Evolutionary conservation across 306 rosid genomes (phyloP).

Genomic region (Prunus padus): DNA sequence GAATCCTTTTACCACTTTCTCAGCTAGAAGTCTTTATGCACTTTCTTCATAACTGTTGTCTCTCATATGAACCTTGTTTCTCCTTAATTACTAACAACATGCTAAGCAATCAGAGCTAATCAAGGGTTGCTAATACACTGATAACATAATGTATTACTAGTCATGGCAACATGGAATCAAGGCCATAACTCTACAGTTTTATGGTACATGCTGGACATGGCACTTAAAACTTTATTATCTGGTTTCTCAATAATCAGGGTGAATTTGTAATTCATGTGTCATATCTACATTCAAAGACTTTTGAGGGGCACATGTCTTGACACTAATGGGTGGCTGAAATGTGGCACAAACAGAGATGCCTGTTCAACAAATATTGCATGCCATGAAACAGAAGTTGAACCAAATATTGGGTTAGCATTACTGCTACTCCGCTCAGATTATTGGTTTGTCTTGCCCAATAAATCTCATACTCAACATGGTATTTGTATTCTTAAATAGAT

Average conservation of each 20-base stretch:
- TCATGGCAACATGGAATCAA: not conserved
- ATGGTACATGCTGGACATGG: not conserved
- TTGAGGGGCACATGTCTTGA: not conserved
- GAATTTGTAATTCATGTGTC: not conserved
- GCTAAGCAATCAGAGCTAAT: not conserved
- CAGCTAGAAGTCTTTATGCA: not conserved
- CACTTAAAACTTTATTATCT: not conserved
- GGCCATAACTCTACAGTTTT: not conserved
- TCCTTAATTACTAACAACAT: not conserved
- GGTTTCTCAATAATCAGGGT: not conserved
- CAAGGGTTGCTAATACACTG: not conserved
- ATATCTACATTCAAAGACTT: not conserved
- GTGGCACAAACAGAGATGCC: not conserved
- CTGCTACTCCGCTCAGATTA: not conserved
- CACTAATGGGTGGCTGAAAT: not conserved
- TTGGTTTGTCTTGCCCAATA: not conserved
- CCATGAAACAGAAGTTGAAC: not conserved
- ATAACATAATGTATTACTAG: not conserved
- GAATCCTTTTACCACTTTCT: not conserved
- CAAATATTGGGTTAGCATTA: not conserved
- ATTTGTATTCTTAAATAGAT: not conserved
- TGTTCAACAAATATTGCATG: not conserved
- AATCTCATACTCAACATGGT: not conserved
- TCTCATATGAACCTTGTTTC: not conserved
- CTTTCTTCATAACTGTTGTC: conserved; percentile 7